phyloP scores from a whole-genome alignment of 768 basidiomycete species.

The Sporobolomyces roseus region DNA sequence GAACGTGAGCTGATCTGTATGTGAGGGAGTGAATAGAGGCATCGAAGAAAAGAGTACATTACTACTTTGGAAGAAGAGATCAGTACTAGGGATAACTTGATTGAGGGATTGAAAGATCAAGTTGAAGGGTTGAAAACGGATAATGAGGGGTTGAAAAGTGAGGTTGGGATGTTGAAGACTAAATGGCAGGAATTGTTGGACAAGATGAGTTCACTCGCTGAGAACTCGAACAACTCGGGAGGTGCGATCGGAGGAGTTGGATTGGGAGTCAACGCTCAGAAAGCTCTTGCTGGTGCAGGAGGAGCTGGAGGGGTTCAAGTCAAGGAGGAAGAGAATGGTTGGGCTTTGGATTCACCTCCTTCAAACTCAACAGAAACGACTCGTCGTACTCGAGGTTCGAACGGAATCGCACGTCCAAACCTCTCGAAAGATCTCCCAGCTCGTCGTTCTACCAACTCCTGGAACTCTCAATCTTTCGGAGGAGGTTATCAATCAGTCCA shows the following conservation, averaged over 20 bases:
- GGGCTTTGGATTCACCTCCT: slow-evolving; percentile 35
- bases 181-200: slow-evolving; percentile 45
- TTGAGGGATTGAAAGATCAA: slow-evolving; percentile 50
- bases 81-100: slow-evolving; percentile 81
- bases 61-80: slow-evolving; percentile 88
- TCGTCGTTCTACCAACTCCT: neutral
- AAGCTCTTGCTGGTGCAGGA: slow-evolving; percentile 26
- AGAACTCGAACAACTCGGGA: neutral
- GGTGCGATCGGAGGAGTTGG: neutral
- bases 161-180: slow-evolving; percentile 51
- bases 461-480: slow-evolving; percentile 20
- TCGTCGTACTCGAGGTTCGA: slow-evolving; percentile 42
- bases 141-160: slow-evolving; percentile 45
- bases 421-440: slow-evolving; percentile 49
- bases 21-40: too few species aligned
- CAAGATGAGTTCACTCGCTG: slow-evolving; percentile 36
- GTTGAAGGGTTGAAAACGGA: slow-evolving; percentile 33
- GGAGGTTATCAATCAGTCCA: slow-evolving; percentile 37
- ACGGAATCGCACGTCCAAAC: slow-evolving; percentile 44
- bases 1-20: too few species aligned
- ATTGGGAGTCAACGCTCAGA: slow-evolving; percentile 35
- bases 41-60: slow-evolving; percentile 69
- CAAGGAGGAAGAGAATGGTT: slow-evolving; percentile 38
- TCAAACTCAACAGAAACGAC: slow-evolving; percentile 7
- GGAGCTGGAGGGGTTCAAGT: neutral